Evolutionary conservation across 805 yeast species (phyloP), one percentile per base, ranked within the genome.

Genomic region (Pichia membranifaciens): DNA sequence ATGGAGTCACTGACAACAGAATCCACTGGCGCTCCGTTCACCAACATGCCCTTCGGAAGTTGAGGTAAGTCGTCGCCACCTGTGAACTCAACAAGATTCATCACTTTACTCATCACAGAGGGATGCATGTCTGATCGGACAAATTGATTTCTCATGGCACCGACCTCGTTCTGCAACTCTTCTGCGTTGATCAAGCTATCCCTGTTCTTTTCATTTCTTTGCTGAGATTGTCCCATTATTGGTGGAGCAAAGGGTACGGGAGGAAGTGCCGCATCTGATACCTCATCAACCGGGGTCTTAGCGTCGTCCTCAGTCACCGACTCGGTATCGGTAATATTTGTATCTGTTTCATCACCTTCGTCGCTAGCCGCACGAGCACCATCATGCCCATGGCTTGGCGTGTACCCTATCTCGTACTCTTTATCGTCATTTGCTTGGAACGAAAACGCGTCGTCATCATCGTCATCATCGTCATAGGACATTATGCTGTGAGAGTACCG

Each of bases 351-450:
- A 4, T 38, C 43, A 34, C 21, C 28, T 5, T 20, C 25, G n/a
- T 20, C 23, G 29, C 23, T 16, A 17, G 13, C 20, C 13, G 6
- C 9, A 18, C 16, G 18, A n/a, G 15, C 20, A 20, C 21, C 32
- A n/a, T 20, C 34, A 15, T n/a, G 31, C 22, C 16, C 6, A 17
- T 13, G 18, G 20, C 12, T 12, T 1, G 43, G 43, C 15, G 25
- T 41, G 46, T 52, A 50, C 1, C 55, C 55, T 3, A 52, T 36
- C 35, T 52, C 51, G 20, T 52, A 50, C 12, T 45, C 38, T 18
- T 39, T 52, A 32, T 58, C 64, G 41, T 60, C 64, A 41, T 58
- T 52, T 5, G 50, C 51, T 8, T 47, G 23, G 38, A 57, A 58
- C 2, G 63, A 60, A 36, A 49, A 58, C 12, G 43, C 40, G 34